A percentile compares a stretch with the other conserved stretches of the same genome.
Conservation (phyloP, 208 protist species). For the Leptomonas seymouri region DNA sequence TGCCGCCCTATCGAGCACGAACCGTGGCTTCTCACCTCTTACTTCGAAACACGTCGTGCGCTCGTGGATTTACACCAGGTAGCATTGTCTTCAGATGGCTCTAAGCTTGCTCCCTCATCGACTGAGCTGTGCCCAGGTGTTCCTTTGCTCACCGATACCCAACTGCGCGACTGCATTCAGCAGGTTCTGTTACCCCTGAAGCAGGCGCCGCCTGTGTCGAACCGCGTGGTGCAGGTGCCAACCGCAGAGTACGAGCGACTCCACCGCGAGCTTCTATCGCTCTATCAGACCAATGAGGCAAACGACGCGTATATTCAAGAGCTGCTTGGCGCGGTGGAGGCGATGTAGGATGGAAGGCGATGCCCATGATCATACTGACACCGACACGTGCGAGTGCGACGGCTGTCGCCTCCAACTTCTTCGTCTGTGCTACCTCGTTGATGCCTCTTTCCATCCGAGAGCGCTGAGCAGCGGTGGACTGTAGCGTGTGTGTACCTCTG, state of each 20-base stretch:
- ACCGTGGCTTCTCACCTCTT: slow-evolving; percentile 3
- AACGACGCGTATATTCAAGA: slow-evolving; percentile 31
- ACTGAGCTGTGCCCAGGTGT: neutral
- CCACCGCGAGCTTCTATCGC: slow-evolving; percentile 33
- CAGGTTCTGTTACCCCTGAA: neutral
- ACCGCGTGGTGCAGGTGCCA: slow-evolving; percentile 19
- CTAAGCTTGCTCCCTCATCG: neutral
- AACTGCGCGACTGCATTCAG: slow-evolving; percentile 11
- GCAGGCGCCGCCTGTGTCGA: neutral
- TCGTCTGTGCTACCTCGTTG: neutral
- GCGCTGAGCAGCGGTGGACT: no score
- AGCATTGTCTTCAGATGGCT: neutral
- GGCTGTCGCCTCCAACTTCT: neutral
- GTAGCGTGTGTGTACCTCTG: no score
- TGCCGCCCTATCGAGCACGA: slow-evolving; percentile 18
- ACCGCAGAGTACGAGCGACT: slow-evolving; percentile 25
- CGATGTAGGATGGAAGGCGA: neutral
- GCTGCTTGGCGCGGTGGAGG: slow-evolving; percentile 22
- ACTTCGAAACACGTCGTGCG: slow-evolving; percentile 15
- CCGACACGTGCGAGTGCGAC: no score
- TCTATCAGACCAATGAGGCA: slow-evolving; percentile 38
- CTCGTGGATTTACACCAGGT: neutral
- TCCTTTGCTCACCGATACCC: slow-evolving; percentile 10
- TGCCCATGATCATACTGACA: neutral
- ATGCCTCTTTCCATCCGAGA: no score